Base-by-base conservation (phyloP, 768 basidiomycete species). In the Chlorophyllum brunneum region DNA sequence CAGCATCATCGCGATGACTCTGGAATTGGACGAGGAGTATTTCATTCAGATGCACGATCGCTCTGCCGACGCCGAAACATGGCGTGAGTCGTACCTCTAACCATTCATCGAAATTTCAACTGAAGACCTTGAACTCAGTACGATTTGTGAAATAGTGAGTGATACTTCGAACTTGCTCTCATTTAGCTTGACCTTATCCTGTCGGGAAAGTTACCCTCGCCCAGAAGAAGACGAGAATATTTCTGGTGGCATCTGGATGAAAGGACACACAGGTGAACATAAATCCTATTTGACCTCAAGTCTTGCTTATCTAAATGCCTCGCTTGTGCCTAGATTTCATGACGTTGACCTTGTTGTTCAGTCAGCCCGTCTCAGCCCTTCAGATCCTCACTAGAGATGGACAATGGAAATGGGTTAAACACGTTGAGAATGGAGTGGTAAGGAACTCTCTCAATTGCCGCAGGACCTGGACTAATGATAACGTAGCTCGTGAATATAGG, bases 111-210 rank as follows among this genome's bases (percentile, higher is more conserved):
- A 40, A 7, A 8, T 5, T 2, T 8, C 23, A 30, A 39, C n/a
- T 5, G 29, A 10, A 10, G 13, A 39, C 11, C 8, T 43, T 16
- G 9, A 6, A 16, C 3, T 33, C 44, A 78, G 75, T 72, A 1
- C 64, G 76, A 11, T 73, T 76, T 57, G 74, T 77, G 68, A 79
- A 77, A 61, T 79, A 78, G 76, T 74, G 31, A 55, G 75, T 13
- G 27, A 4, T 16, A 22, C 26, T 8, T 11, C 29, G n/a, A n/a
- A n/a, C n/a, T n/a, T 30, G 13, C 29, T 27, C 9, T 18, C 16
- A 30, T 30, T 27, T 29, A 9, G 9, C 23, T n/a, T 29, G 15
- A 45, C 1, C n/a, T 18, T 4, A 45, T 7, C 5, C 11, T 8
- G 8, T 15, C 42, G 11, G 4, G 8, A 24, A 20, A 77, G 76